phyloP scores from a whole-genome alignment of 768 basidiomycete genomes.

The Plicaturopsis crispa region DNA sequence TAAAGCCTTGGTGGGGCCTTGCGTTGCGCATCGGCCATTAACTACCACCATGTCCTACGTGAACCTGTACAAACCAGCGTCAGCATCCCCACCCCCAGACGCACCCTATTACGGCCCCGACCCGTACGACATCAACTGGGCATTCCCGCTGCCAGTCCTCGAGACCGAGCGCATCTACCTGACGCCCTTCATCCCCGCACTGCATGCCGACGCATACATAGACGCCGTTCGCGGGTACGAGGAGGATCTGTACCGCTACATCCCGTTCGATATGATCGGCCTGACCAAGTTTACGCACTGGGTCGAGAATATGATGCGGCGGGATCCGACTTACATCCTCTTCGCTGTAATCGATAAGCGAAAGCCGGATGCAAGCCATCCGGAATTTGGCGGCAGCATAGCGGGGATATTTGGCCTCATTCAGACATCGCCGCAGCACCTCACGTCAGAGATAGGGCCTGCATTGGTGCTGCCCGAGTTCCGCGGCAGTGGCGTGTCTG shows the following conservation, averaged over 20 bases:
- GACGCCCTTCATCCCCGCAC: slow-evolving; percentile 28
- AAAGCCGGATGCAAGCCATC: slow-evolving; percentile 5
- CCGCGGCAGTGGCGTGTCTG: slow-evolving; percentile 35
- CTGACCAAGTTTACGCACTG: too few species aligned
- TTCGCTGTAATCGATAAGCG: slow-evolving; percentile 28
- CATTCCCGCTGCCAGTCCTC: slow-evolving; percentile 25
- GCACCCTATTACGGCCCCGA: not conserved
- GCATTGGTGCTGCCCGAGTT: slow-evolving; percentile 28
- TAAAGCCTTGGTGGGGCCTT: too few species aligned
- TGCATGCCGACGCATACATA: slow-evolving; percentile 24
- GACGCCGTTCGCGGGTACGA: slow-evolving; percentile 8
- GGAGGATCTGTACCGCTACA: slow-evolving; percentile 21
- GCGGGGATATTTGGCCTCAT: slow-evolving; percentile 34
- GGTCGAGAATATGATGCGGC: slow-evolving; percentile 11
- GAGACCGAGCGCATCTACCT: slow-evolving; percentile 30
- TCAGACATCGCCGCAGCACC: slow-evolving; percentile 18
- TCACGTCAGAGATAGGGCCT: slow-evolving; percentile 29
- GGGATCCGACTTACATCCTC: slow-evolving; percentile 15
- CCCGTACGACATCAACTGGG: slow-evolving; percentile 32
- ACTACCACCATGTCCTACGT: not conserved
- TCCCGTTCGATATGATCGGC: slow-evolving; percentile 18
- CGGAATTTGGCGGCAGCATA: slow-evolving; percentile 13
- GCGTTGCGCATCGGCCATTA: too few species aligned
- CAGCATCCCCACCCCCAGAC: not conserved
- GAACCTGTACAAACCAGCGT: not conserved